Evolutionary conservation across 148 eudicot species (phyloP).

Genomic region (Bassia scoparia): DNA sequence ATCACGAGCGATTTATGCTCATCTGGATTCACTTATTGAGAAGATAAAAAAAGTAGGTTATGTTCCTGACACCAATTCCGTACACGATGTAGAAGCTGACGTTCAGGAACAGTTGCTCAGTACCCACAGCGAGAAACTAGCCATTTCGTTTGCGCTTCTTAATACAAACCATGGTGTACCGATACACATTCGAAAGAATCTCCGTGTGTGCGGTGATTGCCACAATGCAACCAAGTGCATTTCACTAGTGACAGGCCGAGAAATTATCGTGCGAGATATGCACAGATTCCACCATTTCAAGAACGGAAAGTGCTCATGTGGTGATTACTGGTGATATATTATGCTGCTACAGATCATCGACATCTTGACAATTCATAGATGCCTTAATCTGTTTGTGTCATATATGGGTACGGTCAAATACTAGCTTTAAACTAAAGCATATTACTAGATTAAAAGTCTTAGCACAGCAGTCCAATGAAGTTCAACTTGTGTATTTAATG

Average conservation of each 20-base stretch:
- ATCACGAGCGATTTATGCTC: conserved; percentile 49
- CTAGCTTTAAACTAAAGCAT: too few species aligned
- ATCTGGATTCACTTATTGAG: conserved; percentile 43
- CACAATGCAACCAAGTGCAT: conserved; percentile 76
- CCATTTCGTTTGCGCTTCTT: conserved; percentile 66
- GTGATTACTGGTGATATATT: conserved; percentile 66
- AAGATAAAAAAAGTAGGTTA: conserved; percentile 67
- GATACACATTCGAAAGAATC: conserved; percentile 73
- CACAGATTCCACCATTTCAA: conserved; percentile 85
- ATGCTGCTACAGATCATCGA: background rate
- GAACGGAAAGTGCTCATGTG: conserved; percentile 68
- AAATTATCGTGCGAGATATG: conserved; percentile 74
- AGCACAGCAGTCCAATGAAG: too few species aligned
- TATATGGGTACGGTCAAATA: too few species aligned
- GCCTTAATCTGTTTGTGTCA: too few species aligned
- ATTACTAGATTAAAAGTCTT: too few species aligned
- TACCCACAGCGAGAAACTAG: conserved; percentile 76
- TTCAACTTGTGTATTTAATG: too few species aligned
- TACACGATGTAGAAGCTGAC: conserved; percentile 67
- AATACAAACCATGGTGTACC: conserved; percentile 60
- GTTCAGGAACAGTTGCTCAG: conserved; percentile 61
- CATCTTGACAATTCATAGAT: background rate
- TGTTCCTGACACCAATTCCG: conserved; percentile 56
- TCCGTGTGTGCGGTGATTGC: conserved; percentile 79
- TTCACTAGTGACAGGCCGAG: conserved; percentile 65